phyloP scores from a whole-genome alignment of 2,329 filamentous ascomycete species.

The Exophiala aquamarina region DNA sequence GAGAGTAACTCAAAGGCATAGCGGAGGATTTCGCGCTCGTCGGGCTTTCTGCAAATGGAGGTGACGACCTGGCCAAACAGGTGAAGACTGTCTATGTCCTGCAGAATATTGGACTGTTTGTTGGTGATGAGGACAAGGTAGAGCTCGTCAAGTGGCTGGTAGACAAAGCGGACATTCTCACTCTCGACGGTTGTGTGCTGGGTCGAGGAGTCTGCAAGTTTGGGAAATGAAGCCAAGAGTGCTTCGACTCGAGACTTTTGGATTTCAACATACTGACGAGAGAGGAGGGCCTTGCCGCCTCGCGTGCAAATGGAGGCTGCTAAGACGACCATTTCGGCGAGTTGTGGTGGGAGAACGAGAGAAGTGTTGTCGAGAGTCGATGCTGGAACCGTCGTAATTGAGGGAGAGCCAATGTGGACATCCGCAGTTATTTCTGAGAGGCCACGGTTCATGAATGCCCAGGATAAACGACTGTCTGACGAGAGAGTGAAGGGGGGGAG shows the following conservation, averaged over 20 bases:
- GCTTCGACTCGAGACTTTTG: slow-evolving; percentile 94
- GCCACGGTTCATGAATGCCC: too few relatives aligned
- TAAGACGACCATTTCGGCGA: slow-evolving; percentile 75
- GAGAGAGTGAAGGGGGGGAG: too few relatives aligned
- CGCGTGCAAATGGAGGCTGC: slow-evolving; percentile 98
- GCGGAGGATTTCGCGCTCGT: slow-evolving; percentile 90
- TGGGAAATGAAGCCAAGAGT: slow-evolving; percentile 93
- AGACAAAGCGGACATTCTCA: slow-evolving; percentile 99
- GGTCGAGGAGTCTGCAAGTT: slow-evolving; percentile 91
- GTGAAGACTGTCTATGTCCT: slow-evolving; percentile 98
- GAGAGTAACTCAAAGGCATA: slow-evolving; percentile 96
- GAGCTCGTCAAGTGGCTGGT: slow-evolving; percentile 97
- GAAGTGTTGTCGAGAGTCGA: neutral
- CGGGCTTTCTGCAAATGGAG: slow-evolving; percentile 91
- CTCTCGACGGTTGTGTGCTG: slow-evolving; percentile 99
- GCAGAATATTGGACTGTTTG: slow-evolving; percentile 97
- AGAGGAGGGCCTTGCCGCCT: slow-evolving; percentile 96
- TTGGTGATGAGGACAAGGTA: slow-evolving; percentile 99
- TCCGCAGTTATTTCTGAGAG: too few relatives aligned
- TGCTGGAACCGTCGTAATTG: neutral
- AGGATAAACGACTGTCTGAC: too few relatives aligned
- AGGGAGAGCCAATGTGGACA: neutral
- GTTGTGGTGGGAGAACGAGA: neutral
- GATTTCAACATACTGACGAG: slow-evolving; percentile 97
- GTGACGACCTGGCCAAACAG: slow-evolving; percentile 96